Conservation (phyloP, 495 filamentous ascomycete genomes). For the Aspergillus bertholletiae region DNA sequence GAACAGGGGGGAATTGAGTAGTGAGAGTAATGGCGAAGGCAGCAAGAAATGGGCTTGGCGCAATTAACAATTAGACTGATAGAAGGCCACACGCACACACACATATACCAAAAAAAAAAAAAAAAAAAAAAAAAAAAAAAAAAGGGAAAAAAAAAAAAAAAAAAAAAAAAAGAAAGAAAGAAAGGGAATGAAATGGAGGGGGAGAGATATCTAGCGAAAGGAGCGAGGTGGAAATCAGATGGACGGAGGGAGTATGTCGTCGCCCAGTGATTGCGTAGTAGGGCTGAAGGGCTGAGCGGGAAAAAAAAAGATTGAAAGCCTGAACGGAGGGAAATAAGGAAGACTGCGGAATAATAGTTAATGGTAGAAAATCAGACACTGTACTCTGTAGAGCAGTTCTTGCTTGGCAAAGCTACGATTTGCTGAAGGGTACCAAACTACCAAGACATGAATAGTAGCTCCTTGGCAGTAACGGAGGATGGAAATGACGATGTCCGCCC, state of each 20-base stretch:
- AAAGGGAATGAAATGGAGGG: neutral
- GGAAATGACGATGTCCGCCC: no score
- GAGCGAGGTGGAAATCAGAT: neutral
- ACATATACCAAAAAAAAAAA: no score
- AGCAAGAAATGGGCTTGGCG: neutral
- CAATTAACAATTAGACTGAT: neutral
- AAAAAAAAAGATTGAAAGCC: neutral
- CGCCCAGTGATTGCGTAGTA: neutral
- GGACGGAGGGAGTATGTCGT: neutral
- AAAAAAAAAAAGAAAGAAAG: neutral
- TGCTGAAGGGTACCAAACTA: no score
- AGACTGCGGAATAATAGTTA: neutral
- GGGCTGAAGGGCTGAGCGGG: conserved; percentile 15
- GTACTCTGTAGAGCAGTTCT: neutral
- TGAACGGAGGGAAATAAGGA: neutral
- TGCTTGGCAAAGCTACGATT: neutral
- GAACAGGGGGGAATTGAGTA: neutral
- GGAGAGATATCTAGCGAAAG: no score
- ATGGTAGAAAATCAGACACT: neutral
- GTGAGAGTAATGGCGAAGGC: neutral
- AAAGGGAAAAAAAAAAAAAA: neutral
- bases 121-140: neutral
- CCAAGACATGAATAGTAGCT: no score
- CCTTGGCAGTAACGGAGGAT: no score
- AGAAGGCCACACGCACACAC: no score